A percentile compares a stretch with the other conserved stretches of the same genome.
These are phyloP conservation scores for Nitzschia inconspicua DNA, from an alignment of 108 stramenopile species.

Conservation along the genomic window DNA sequence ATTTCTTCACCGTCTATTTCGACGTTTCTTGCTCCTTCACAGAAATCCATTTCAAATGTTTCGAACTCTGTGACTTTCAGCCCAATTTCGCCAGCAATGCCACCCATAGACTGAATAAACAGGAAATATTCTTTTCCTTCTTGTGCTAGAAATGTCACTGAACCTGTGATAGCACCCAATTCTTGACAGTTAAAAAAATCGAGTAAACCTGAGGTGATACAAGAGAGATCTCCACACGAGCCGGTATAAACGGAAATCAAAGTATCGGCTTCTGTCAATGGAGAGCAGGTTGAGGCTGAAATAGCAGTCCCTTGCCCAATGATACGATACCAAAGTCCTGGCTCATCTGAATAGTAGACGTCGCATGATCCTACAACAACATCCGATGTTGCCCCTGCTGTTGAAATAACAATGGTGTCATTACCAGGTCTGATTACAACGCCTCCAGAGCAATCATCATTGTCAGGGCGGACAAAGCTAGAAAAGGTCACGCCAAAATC, in stretches of 20 bases:
- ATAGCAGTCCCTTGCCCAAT: conserved; percentile 3
- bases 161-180: not conserved
- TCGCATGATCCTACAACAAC: not conserved
- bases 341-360: not conserved
- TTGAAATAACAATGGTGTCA: not conserved
- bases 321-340: conserved; percentile 12
- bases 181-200: not conserved
- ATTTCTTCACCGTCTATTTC: not conserved
- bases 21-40: not conserved
- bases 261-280: not conserved
- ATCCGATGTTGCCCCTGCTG: not conserved
- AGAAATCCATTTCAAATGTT: not conserved
- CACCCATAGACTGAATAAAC: not conserved
- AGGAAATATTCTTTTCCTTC: conserved; percentile 8
- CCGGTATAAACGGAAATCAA: conserved; percentile 2
- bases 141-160: not conserved
- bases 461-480: conserved; percentile 6
- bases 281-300: conserved; percentile 11
- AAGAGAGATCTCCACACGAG: conserved; percentile 1
- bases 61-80: not conserved
- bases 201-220: not conserved
- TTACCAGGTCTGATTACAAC: not conserved
- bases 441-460: conserved; percentile 11
- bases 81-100: not conserved
- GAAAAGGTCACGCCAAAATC: conserved; percentile 9